These are phyloP conservation scores for Chytriomyces sp. DNA, from an alignment of 192 early-diverging fungal species.

Conservation along the genomic window DNA sequence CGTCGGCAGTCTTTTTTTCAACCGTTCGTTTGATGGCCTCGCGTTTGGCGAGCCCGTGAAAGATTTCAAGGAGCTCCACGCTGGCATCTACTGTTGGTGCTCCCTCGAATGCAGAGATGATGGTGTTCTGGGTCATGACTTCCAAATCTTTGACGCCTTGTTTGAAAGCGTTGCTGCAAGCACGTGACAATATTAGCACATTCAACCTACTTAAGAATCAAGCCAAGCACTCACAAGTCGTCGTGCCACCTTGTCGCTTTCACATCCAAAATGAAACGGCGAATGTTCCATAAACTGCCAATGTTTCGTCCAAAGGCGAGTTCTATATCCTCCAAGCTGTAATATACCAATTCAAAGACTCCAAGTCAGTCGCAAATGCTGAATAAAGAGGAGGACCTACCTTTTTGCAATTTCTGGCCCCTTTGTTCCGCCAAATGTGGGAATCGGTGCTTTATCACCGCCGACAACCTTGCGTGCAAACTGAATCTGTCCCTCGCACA, in stretches of 20 bases:
- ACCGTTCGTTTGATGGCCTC: constrained; percentile 71
- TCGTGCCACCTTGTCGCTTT: constrained; percentile 72
- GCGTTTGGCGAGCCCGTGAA: constrained; percentile 65
- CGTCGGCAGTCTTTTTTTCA: constrained; percentile 68
- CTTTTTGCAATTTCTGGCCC: constrained; percentile 67
- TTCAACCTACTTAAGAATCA: not conserved
- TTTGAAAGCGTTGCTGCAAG: constrained; percentile 65
- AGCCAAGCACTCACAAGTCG: constrained; percentile 43
- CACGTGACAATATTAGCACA: not conserved
- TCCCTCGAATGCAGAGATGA: constrained; percentile 65
- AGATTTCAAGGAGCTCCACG: constrained; percentile 69
- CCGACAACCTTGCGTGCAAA: constrained; percentile 64
- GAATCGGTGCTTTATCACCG: constrained; percentile 64
- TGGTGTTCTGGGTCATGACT: constrained; percentile 71
- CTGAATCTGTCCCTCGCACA: constrained; percentile 72
- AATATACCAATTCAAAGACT: not conserved
- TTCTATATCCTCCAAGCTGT: constrained; percentile 67
- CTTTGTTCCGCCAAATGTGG: constrained; percentile 63
- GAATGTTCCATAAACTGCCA: constrained; percentile 59
- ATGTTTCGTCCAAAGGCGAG: constrained; percentile 63
- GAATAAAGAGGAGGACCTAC: constrained; percentile 31
- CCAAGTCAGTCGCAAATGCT: not conserved
- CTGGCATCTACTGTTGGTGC: constrained; percentile 57
- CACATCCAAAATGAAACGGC: constrained; percentile 65
- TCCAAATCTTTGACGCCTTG: constrained; percentile 72